A percentile compares a stretch with the other conserved stretches of the same genome.
Evolutionary conservation across 352 stramenopile species (phyloP).

Genomic region (Phytophthora citrophthora): DNA sequence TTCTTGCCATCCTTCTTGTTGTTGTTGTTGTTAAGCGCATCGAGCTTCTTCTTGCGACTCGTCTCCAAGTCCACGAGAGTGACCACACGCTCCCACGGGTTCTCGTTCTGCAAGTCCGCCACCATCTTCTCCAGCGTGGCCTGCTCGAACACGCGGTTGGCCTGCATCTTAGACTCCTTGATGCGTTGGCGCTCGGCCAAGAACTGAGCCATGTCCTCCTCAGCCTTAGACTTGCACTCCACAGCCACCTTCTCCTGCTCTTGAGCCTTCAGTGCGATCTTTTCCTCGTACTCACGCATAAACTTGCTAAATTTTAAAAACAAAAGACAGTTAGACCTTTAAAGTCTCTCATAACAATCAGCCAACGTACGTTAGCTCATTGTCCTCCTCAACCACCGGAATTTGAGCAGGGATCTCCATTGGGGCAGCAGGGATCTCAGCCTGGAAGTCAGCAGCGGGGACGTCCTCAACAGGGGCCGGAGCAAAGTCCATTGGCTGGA

Average conservation of each 20-base stretch:
- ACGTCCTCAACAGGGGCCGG: conserved; percentile 16
- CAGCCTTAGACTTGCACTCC: conserved; percentile 76
- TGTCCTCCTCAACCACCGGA: conserved; percentile 67
- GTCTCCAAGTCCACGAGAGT: conserved; percentile 93
- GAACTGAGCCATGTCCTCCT: conserved; percentile 83
- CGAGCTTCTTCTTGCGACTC: conserved; percentile 77
- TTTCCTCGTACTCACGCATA: conserved; percentile 72
- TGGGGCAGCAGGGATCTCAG: conserved; percentile 13
- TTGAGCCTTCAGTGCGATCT: conserved; percentile 67
- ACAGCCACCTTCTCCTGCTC: conserved; percentile 79
- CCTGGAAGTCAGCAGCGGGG: conserved; percentile 24
- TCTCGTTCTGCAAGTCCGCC: conserved; percentile 94
- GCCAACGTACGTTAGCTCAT: conserved; percentile 71
- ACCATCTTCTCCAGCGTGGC: conserved; percentile 95
- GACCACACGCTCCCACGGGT: conserved; percentile 94
- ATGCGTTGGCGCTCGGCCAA: conserved; percentile 81
- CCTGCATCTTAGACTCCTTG: conserved; percentile 91
- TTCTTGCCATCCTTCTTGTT: conserved; percentile 49
- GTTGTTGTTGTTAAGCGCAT: conserved; percentile 48
- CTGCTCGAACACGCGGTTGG: conserved; percentile 94
- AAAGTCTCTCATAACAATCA: not conserved
- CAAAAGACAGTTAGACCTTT: not conserved
- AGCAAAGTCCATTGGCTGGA: conserved; percentile 33
- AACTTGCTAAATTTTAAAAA: conserved; percentile 54
- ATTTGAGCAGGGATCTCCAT: conserved; percentile 42